Conservation (phyloP, 2,329 filamentous ascomycete genomes). For the Lojkania enalia region DNA sequence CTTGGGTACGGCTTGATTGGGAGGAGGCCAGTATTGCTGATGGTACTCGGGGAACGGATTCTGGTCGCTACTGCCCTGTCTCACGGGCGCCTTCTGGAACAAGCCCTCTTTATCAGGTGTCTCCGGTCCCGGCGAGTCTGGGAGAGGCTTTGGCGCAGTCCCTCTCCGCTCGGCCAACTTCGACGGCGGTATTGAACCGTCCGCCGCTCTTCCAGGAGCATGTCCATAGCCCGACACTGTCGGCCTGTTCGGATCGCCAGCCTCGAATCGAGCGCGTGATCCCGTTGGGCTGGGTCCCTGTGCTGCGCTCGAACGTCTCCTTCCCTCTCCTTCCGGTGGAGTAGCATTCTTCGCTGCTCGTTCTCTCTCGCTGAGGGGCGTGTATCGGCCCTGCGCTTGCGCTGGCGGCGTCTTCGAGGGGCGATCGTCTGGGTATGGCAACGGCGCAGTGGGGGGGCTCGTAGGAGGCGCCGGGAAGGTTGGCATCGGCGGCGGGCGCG, state of each 20-base stretch:
- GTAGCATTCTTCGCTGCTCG: slow-evolving; percentile 39
- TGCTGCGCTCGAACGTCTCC: slow-evolving; percentile 35
- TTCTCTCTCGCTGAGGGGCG: slow-evolving; percentile 43
- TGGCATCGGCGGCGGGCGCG: slow-evolving; percentile 55
- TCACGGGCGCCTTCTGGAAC: slow-evolving; percentile 66
- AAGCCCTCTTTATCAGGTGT: slow-evolving; percentile 76
- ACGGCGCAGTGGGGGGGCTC: slow-evolving; percentile 51
- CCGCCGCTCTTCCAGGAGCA: slow-evolving; percentile 31
- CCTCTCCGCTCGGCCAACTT: slow-evolving; percentile 80
- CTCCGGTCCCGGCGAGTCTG: slow-evolving; percentile 78
- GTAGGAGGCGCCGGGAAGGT: slow-evolving; percentile 64
- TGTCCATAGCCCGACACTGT: slow-evolving; percentile 51
- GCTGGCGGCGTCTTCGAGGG: slow-evolving; percentile 28
- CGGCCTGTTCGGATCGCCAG: slow-evolving; percentile 54
- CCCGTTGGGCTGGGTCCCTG: slow-evolving; percentile 34
- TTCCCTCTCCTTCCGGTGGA: slow-evolving; percentile 33
- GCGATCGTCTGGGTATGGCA: slow-evolving; percentile 54
- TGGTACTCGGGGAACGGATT: slow-evolving; percentile 58
- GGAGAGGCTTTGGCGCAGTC: slow-evolving; percentile 78
- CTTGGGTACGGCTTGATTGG: slow-evolving; percentile 19
- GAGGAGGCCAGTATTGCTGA: slow-evolving; percentile 65
- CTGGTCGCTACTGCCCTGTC: slow-evolving; percentile 27
- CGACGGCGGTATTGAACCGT: slow-evolving; percentile 52
- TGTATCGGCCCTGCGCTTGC: slow-evolving; percentile 33
- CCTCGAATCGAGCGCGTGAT: slow-evolving; percentile 50